These are phyloP conservation scores for Phallus indusiatus DNA, from an alignment of 768 basidiomycete genomes.

Conservation along the genomic window DNA sequence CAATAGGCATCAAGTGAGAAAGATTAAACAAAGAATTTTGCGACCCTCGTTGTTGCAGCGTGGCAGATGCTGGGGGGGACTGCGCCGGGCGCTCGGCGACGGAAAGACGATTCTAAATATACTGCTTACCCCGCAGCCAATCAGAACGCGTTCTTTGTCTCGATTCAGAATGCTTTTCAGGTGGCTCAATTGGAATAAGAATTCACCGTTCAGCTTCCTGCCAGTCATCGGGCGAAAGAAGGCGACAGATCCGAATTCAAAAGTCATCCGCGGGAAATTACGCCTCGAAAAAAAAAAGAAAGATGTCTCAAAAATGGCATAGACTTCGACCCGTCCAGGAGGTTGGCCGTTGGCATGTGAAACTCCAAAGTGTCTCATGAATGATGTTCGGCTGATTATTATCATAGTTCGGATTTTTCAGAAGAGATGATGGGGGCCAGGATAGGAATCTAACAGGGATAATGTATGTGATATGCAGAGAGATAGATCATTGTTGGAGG, in stretches of 20 bases:
- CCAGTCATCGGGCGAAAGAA: background rate
- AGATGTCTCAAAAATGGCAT: background rate
- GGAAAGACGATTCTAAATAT: background rate
- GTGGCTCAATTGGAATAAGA: background rate
- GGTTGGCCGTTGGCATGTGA: too few relatives aligned
- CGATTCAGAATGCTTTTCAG: background rate
- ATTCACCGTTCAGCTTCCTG: background rate
- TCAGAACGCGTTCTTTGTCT: too few relatives aligned
- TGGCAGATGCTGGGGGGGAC: background rate
- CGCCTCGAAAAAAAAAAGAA: background rate
- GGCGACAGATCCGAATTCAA: background rate
- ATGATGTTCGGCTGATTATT: too few relatives aligned
- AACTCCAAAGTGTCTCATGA: too few relatives aligned
- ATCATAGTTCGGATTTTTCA: too few relatives aligned
- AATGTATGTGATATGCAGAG: too few relatives aligned
- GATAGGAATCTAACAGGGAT: too few relatives aligned
- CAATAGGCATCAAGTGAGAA: background rate
- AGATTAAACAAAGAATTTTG: background rate
- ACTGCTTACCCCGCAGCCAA: background rate
- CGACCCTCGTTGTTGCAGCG: slow-evolving; percentile 7
- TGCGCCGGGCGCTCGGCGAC: background rate
- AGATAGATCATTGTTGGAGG: too few relatives aligned
- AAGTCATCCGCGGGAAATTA: background rate
- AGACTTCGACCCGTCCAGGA: too few relatives aligned
- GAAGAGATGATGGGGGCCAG: too few relatives aligned